Conservation (phyloP, 768 basidiomycete genomes). For the Tulasnella sp. region DNA sequence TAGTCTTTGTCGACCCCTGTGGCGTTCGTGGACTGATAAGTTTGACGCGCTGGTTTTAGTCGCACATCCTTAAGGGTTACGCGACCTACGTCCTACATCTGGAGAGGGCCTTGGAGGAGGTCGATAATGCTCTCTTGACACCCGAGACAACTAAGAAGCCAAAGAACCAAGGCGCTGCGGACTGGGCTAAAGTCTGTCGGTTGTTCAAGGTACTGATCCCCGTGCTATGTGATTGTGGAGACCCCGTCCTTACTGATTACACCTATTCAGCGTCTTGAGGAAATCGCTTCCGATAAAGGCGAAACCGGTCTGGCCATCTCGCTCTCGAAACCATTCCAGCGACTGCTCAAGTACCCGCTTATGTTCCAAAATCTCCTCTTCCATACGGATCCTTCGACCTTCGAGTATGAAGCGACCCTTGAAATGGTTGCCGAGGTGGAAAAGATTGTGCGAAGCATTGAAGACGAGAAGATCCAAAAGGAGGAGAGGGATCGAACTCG, state of each 20-base stretch:
- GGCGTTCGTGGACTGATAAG: neutral
- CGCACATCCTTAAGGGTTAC: conserved; percentile 89
- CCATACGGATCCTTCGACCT: conserved; percentile 93
- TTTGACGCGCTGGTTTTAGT: conserved; percentile 36
- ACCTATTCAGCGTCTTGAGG: conserved; percentile 52
- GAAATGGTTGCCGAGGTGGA: conserved; percentile 98
- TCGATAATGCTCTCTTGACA: conserved; percentile 61
- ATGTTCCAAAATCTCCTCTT: conserved; percentile 95
- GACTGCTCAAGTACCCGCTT: conserved; percentile 91
- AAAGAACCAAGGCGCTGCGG: conserved; percentile 68
- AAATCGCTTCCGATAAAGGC: conserved; percentile 67
- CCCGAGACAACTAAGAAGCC: conserved; percentile 58
- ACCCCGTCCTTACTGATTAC: neutral
- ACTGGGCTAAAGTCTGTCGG: conserved; percentile 69
- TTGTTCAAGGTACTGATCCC: conserved; percentile 36
- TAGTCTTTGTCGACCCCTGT: conserved; percentile 4
- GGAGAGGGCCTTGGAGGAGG: conserved; percentile 78
- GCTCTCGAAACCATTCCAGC: conserved; percentile 93
- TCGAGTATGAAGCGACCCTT: conserved; percentile 92
- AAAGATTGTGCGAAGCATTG: conserved; percentile 88
- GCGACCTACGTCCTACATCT: conserved; percentile 90
- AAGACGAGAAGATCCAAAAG: conserved; percentile 95
- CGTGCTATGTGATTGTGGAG: neutral
- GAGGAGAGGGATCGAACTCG: conserved; percentile 93
- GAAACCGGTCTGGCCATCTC: conserved; percentile 94